A percentile compares a stretch with the other conserved stretches of the same genome.
phyloP scores from a whole-genome alignment of 345 rosid species.

The Populus ilicifolia region DNA sequence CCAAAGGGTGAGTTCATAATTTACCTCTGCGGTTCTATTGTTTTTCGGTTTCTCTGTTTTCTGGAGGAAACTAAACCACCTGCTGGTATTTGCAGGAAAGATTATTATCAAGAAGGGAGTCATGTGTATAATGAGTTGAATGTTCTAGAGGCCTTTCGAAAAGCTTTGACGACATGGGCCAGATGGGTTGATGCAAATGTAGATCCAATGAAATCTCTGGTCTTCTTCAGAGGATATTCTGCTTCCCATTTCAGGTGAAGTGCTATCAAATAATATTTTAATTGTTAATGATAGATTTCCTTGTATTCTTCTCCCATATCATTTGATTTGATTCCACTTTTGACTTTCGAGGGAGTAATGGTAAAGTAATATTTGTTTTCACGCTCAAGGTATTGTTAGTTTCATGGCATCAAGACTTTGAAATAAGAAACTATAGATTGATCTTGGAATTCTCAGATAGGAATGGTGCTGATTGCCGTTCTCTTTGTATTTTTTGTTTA shows the following conservation, averaged over 20 bases:
- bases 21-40: neutral
- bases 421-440: neutral
- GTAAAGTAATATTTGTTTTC: neutral
- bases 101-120: slow-evolving; percentile 90
- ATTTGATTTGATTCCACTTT: neutral
- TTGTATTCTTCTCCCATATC: neutral
- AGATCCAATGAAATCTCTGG: slow-evolving; percentile 58
- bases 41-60: neutral
- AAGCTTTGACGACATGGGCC: slow-evolving; percentile 84
- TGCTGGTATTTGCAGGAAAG: slow-evolving; percentile 51
- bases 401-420: neutral
- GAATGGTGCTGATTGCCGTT: neutral
- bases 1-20: slow-evolving; percentile 56
- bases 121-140: slow-evolving; percentile 68
- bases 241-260: slow-evolving; percentile 86
- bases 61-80: neutral
- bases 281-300: neutral
- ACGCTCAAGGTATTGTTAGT: neutral
- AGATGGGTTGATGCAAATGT: slow-evolving; percentile 85
- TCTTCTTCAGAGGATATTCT: slow-evolving; percentile 90
- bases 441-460: neutral
- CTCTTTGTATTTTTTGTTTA: neutral
- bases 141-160: slow-evolving; percentile 84
- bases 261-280: neutral
- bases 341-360: neutral